A percentile compares a stretch with the other conserved stretches of the same genome.
phyloP scores from a whole-genome alignment of 2,329 filamentous ascomycete genomes.

The Rhexocercosporidium sp. region DNA sequence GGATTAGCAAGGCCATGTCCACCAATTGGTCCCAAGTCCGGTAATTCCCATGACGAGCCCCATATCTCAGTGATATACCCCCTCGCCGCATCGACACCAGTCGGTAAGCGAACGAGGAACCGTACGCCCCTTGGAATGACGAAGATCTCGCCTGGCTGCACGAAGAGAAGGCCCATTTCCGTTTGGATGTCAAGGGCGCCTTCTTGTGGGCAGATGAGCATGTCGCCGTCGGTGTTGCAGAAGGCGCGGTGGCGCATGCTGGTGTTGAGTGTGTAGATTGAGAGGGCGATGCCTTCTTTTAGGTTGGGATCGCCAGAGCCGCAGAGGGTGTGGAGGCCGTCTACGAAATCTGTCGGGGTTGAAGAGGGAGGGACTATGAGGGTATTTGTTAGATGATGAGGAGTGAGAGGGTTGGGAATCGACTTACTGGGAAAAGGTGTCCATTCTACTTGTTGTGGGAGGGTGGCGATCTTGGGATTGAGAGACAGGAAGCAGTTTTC shows the following conservation, averaged over 20 bases:
- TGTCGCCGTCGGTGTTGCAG: constrained; percentile 65
- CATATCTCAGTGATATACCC: constrained; percentile 71
- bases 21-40: constrained; percentile 68
- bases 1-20: constrained; percentile 67
- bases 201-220: constrained; percentile 66
- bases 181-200: constrained; percentile 64
- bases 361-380: constrained; percentile 35
- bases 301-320: constrained; percentile 57
- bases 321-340: constrained; percentile 54
- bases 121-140: constrained; percentile 68
- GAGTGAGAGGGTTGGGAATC: constrained; percentile 48
- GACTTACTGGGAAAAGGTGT: constrained; percentile 48
- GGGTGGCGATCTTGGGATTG: constrained; percentile 51
- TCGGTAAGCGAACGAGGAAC: constrained; percentile 62
- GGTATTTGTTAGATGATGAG: constrained; percentile 31
- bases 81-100: constrained; percentile 48
- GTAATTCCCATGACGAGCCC: constrained; percentile 65
- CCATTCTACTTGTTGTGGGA: constrained; percentile 55
- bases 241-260: constrained; percentile 53
- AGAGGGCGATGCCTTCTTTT: constrained; percentile 53
- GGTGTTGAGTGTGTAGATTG: constrained; percentile 54
- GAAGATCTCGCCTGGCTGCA: constrained; percentile 68
- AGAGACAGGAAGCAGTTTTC: constrained; percentile 67
- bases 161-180: constrained; percentile 54
- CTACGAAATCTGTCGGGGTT: constrained; percentile 55